Percentiles rank a stretch among this genome's conserved stretches.
These are phyloP conservation scores for Cucumis melo DNA, from an alignment of 306 rosid genomes.

Conservation along the genomic window DNA sequence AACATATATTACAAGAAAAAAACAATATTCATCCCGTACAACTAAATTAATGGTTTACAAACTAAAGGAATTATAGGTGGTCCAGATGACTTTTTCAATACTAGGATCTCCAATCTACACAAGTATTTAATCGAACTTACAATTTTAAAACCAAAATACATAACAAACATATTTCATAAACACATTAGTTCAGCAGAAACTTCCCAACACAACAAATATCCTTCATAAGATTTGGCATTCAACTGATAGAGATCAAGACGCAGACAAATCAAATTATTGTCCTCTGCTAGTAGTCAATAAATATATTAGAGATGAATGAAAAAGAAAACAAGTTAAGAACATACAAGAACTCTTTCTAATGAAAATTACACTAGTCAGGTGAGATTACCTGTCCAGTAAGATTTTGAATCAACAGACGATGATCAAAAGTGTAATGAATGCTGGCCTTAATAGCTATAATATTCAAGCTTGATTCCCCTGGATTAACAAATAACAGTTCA, in stretches of 20 bases:
- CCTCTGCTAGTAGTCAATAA: background rate
- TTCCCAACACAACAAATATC: background rate
- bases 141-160: background rate
- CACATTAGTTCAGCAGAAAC: background rate
- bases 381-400: conserved; percentile 65
- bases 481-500: conserved; percentile 21
- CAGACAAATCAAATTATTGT: background rate
- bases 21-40: background rate
- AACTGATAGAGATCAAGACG: background rate
- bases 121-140: background rate
- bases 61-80: background rate
- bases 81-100: background rate
- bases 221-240: background rate
- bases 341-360: background rate
- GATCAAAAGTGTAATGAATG: conserved; percentile 74
- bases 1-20: background rate
- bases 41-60: background rate
- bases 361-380: background rate
- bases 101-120: background rate
- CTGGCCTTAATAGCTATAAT: conserved; percentile 77
- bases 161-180: background rate
- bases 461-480: conserved; percentile 69
- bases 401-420: conserved; percentile 63
- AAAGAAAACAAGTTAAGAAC: background rate
- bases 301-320: background rate